Base-by-base conservation (phyloP, 768 basidiomycete species). In the Leccinum uliginosum region DNA sequence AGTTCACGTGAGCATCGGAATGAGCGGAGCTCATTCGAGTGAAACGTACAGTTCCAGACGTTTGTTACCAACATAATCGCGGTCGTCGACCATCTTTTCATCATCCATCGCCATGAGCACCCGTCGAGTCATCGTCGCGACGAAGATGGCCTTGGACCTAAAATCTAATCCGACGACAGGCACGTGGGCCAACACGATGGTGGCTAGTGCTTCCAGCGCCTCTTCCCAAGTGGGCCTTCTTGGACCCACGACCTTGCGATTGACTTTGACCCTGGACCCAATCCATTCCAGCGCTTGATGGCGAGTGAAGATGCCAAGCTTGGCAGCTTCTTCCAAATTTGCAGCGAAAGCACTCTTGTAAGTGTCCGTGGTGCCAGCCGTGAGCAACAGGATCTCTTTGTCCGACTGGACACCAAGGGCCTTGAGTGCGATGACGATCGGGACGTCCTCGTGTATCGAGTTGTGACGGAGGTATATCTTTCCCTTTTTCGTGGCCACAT, bases 31-130 rank as follows among this genome's bases (percentile, higher is more conserved):
- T 46, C 54, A 43, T 56, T 47, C 53, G 55, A 47, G 44, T 34
- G 51, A 45, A 6, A 80, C 89, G 67, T 71, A 97, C 96, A 99
- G 82, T 74, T 99, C 97, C 45, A 99, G 76, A 49, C 97, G 91
- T 73, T 99, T 99, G 74, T 99, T 99, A 49, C 97, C 97, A 56
- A 99, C 97, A 70, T 99, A 99, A 73, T 99, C 97, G 48, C 97
- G 82, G 73, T 99, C 97, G 64, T 99, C 97, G 10, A 97, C 94
- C 84, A 94, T 93, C 65, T 87, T 94, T 71, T 93, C 91, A 70
- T 98, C 93, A 56, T 93, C 84, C 84, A 98, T 89, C 17, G 94
- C 94, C 89, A 95, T 93, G 51, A 99, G 77, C 12, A 99, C 97
- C 47, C 97, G 80, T 17, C 96, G 81, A 1, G 93, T 94, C 97